A percentile compares a stretch with the other conserved stretches of the same genome.
phyloP scores from a whole-genome alignment of 208 protist genomes.

The Crithidia acanthocephali region DNA sequence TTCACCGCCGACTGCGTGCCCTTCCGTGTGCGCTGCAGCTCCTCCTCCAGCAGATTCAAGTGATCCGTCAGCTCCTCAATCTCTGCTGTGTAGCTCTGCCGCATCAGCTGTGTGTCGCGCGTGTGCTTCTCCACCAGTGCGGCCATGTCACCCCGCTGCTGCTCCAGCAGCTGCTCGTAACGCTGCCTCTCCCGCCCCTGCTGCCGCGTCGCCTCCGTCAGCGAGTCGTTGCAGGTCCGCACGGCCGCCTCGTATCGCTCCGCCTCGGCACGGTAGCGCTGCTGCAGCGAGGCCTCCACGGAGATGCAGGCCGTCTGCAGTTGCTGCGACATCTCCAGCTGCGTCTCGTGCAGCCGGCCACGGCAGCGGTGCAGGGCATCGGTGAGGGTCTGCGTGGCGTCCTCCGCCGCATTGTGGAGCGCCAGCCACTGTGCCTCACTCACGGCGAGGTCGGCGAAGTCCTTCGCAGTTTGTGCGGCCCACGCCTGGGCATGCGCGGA shows the following conservation, averaged over 20 bases:
- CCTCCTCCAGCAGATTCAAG: slow-evolving; percentile 21
- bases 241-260: slow-evolving; percentile 18
- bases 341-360: neutral
- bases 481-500: slow-evolving; percentile 16
- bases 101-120: slow-evolving; percentile 18
- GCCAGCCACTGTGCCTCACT: neutral
- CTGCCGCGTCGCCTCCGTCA: neutral
- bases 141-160: slow-evolving; percentile 3
- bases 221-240: slow-evolving; percentile 9
- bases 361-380: neutral
- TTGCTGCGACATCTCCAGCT: slow-evolving; percentile 21
- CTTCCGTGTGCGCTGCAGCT: slow-evolving; percentile 7
- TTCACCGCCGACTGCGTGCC: slow-evolving; percentile 5
- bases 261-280: slow-evolving; percentile 7
- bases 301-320: slow-evolving; percentile 13
- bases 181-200: neutral
- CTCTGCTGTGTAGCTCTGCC: slow-evolving; percentile 19
- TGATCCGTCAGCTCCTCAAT: slow-evolving; percentile 18
- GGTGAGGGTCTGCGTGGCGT: neutral
- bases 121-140: slow-evolving; percentile 9
- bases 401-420: slow-evolving; percentile 15
- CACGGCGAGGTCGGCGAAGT: slow-evolving; percentile 21
- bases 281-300: slow-evolving; percentile 19
- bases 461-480: slow-evolving; percentile 19
- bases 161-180: slow-evolving; percentile 11